Conservation (phyloP, 1,139 yeast genomes). For the Blastobotrys arbuscula region DNA sequence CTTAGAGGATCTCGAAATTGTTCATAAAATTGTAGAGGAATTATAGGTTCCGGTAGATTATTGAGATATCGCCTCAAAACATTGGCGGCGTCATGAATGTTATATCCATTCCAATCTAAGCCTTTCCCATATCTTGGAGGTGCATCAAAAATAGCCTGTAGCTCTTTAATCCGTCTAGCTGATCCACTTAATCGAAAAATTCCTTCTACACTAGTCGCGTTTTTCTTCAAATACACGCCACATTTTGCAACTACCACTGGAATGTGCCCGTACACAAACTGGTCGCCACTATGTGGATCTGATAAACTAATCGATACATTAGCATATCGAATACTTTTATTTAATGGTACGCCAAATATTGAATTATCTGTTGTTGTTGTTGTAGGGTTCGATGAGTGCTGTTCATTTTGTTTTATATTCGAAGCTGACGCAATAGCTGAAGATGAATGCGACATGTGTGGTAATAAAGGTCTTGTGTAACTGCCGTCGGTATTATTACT, state of each 20-base stretch:
- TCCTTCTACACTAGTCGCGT: conserved; percentile 67
- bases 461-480: conserved; percentile 24
- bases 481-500: not conserved
- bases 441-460: conserved; percentile 29
- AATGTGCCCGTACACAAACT: conserved; percentile 67
- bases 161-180: conserved; percentile 76
- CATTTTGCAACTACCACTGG: conserved; percentile 95
- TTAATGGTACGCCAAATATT: conserved; percentile 86
- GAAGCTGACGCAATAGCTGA: conserved; percentile 12
- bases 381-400: not conserved
- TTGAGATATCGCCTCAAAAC: conserved; percentile 78
- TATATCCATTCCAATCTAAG: conserved; percentile 85
- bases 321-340: conserved; percentile 66
- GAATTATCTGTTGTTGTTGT: conserved; percentile 23
- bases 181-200: conserved; percentile 93
- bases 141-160: conserved; percentile 74
- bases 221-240: conserved; percentile 75
- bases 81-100: conserved; percentile 97
- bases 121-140: conserved; percentile 89
- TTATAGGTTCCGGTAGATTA: conserved; percentile 85
- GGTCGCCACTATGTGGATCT: conserved; percentile 40
- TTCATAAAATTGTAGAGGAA: conserved; percentile 74
- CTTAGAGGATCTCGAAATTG: conserved; percentile 73
- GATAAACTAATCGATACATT: conserved; percentile 67
- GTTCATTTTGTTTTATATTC: not conserved